Conservation (phyloP, 2,329 filamentous ascomycete species). For the Fusarium nematophilum region DNA sequence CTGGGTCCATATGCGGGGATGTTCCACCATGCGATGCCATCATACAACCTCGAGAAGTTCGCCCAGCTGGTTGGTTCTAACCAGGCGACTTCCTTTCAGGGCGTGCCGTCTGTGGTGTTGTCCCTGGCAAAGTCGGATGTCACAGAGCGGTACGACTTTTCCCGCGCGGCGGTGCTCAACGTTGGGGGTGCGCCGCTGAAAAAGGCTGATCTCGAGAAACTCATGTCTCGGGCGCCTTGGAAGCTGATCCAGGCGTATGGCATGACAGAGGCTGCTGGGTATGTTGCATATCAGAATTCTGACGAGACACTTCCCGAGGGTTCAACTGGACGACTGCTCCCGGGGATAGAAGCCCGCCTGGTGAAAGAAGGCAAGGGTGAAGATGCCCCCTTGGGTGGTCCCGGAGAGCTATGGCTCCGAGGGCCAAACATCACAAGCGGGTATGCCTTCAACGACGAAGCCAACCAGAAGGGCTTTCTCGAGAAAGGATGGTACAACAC, state of each 20-base stretch:
- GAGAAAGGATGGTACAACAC: slow-evolving; percentile 57
- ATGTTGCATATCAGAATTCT: slow-evolving; percentile 54
- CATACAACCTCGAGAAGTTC: slow-evolving; percentile 51
- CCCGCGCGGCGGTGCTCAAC: slow-evolving; percentile 50
- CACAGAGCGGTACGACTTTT: slow-evolving; percentile 51
- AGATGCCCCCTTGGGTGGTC: slow-evolving; percentile 50
- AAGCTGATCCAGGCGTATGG: slow-evolving; percentile 56
- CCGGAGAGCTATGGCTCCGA: slow-evolving; percentile 57
- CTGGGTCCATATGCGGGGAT: slow-evolving; percentile 57
- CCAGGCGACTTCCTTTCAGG: slow-evolving; percentile 53
- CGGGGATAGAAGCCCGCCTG: slow-evolving; percentile 53
- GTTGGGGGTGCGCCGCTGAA: slow-evolving; percentile 52
- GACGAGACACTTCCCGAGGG: slow-evolving; percentile 48
- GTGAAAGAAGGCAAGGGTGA: slow-evolving; percentile 51
- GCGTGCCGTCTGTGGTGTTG: slow-evolving; percentile 53
- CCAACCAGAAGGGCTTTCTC: slow-evolving; percentile 52
- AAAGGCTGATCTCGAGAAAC: slow-evolving; percentile 46
- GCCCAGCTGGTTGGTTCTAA: slow-evolving; percentile 49
- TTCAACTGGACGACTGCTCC: slow-evolving; percentile 51
- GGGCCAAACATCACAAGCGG: slow-evolving; percentile 57
- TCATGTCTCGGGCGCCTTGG: slow-evolving; percentile 50
- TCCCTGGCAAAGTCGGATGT: slow-evolving; percentile 51
- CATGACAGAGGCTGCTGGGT: slow-evolving; percentile 58
- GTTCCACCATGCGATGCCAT: slow-evolving; percentile 57
- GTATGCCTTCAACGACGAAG: slow-evolving; percentile 55